phyloP scores from a whole-genome alignment of 2,329 filamentous ascomycete genomes.

The Exophiala viscosa region DNA sequence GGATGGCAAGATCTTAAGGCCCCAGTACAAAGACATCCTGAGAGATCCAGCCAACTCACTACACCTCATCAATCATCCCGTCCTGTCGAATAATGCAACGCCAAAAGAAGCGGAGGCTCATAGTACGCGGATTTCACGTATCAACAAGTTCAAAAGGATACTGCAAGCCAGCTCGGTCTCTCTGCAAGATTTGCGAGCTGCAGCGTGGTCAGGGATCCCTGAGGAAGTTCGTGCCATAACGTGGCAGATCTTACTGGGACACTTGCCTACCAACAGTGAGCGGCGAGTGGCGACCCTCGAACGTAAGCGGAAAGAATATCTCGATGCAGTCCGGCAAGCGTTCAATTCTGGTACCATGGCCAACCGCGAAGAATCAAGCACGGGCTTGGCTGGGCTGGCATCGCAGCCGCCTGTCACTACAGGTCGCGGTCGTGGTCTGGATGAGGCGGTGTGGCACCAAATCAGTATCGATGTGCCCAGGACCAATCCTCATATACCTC shows the following conservation, averaged over 20 bases:
- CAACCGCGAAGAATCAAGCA: conserved; percentile 22
- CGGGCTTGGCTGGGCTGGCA: conserved; percentile 36
- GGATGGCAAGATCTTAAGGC: conserved; percentile 91
- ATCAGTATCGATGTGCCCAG: conserved; percentile 97
- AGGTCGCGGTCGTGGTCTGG: conserved; percentile 69
- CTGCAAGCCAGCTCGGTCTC: conserved; percentile 88
- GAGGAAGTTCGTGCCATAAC: conserved; percentile 96
- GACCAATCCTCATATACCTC: conserved; percentile 90
- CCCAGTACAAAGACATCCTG: conserved; percentile 96
- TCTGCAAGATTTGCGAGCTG: conserved; percentile 72
- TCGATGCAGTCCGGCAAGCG: conserved; percentile 76
- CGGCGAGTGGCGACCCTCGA: conserved; percentile 84
- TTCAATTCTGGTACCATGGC: conserved; percentile 52
- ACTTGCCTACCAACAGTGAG: conserved; percentile 95
- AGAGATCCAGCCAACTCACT: conserved; percentile 85
- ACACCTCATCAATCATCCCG: conserved; percentile 85
- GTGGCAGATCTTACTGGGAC: conserved; percentile 95
- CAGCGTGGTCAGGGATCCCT: conserved; percentile 92
- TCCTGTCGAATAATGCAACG: conserved; percentile 67
- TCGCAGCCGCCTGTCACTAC: conserved; percentile 41
- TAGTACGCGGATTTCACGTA: conserved; percentile 82
- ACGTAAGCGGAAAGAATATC: conserved; percentile 90
- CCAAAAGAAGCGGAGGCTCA: conserved; percentile 82
- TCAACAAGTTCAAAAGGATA: conserved; percentile 98
- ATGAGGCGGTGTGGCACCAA: conserved; percentile 98